phyloP scores from a whole-genome alignment of 2,329 filamentous ascomycete species.

The Coleophoma eucalyptorum region DNA sequence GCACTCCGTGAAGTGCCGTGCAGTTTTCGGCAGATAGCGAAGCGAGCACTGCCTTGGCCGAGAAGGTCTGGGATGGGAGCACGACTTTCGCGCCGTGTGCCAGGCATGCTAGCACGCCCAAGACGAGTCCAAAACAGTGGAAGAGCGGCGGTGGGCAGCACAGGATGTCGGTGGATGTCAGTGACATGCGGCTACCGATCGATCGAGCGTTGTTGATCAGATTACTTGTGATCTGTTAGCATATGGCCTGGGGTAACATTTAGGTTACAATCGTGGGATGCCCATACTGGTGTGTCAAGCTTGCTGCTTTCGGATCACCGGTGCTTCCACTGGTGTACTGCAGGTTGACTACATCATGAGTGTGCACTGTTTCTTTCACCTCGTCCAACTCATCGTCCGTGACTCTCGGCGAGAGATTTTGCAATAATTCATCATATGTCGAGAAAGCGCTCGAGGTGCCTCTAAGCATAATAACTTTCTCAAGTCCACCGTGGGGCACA shows the following conservation, averaged over 20 bases:
- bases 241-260: conserved; percentile 25
- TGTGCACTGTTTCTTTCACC: conserved; percentile 50
- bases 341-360: conserved; percentile 68
- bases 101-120: conserved; percentile 68
- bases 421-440: conserved; percentile 56
- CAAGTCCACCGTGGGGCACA: conserved; percentile 37
- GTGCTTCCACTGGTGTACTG: conserved; percentile 77
- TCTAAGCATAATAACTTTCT: conserved; percentile 57
- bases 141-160: conserved; percentile 83
- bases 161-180: conserved; percentile 62
- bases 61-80: conserved; percentile 72
- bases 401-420: conserved; percentile 45
- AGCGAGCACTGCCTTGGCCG: conserved; percentile 59
- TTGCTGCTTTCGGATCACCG: conserved; percentile 69
- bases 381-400: conserved; percentile 46
- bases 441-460: conserved; percentile 49
- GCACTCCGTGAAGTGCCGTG: conserved; percentile 77
- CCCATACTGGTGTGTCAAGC: conserved; percentile 51
- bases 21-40: conserved; percentile 65
- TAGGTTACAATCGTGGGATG: conserved; percentile 32
- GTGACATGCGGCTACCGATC: conserved; percentile 35
- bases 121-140: conserved; percentile 79
- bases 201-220: conserved; percentile 20
- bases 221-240: conserved; percentile 11
- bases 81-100: conserved; percentile 75